Evolutionary conservation across 306 rosid species (phyloP), one percentile per base, ranked within the genome.

Genomic region (Cyclanthera cordifolia): DNA sequence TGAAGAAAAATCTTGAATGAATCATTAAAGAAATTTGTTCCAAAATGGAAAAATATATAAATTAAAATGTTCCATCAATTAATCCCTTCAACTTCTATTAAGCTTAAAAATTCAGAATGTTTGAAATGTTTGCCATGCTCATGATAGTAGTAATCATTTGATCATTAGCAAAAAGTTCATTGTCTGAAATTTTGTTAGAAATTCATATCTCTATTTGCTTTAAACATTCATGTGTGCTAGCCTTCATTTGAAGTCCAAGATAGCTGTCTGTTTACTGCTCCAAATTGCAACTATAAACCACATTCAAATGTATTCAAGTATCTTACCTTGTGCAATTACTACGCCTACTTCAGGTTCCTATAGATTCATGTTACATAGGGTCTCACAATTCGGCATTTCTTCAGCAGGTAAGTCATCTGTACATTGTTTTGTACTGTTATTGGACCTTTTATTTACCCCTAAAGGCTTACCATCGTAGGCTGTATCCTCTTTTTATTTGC

Each of bases 331-430:
- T 48, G 49, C 8, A 13, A 49, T 46, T 8, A 4, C 15, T 51
- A n/a, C 76, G 52, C 10, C 10, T 72, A 20, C 20, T 75, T 79
- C 87, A 93, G 99, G 95, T 93, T 81, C 95, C 95, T 52, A 84
- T 90, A 74, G 99, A 93, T 76, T 87, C 96, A 49, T 93, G 99
- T 73, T 87, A 80, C 74, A 82, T 93, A 59, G 99, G 91, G 51
- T 73, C 87, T 3, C 82, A 72, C 77, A 93, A 93, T 79, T 93
- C 99, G 69, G 91, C 96, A 64, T 93, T 93, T 82, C 91, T 93
- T 73, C 95, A 93, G 87, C 99, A 93, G 99, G 99, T 93, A 83
- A 54, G 55, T 77, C 87, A 84, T 46, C 77, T 79, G 23, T 51
- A 12, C 34, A 20, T 69, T 1, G 4, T 37, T 37, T 37, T 7